Base-by-base conservation (phyloP, 108 stramenopile genomes). In the Pseudonitzschia delicatissima region DNA sequence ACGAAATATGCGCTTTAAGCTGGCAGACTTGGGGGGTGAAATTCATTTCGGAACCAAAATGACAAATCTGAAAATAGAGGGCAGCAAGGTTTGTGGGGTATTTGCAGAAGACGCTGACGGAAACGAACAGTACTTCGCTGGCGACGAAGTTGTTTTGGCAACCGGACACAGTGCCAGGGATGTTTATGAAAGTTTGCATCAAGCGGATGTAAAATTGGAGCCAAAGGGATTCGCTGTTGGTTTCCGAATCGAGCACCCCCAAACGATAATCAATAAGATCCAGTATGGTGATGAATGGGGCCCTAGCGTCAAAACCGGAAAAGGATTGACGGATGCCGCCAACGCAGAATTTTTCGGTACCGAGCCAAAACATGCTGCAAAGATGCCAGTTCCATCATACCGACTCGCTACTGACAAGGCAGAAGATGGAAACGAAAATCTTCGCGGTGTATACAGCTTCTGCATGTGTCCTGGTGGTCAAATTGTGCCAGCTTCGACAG, bases 171-270 rank as follows among this genome's bases (percentile, higher is more conserved):
- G 88, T 49, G 94, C 97, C 5, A 72, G 96, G 26, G 94, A 94
- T 77, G 73, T 96, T 9, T 98, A 96, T 76, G 84, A 93, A 69
- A 66, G 74, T 49, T 79, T 98, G n/a, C 75, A 83, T 45, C 66
- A 67, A 12, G 53, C 67, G 12, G 90, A 86, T 25, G 87, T 96
- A 34, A 25, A 77, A 36, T 62, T 98, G 33, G 88, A 92, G 59
- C 76, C 97, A 20, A 98, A 98, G 68, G 95, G 93, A 42, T 92
- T 98, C 81, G 97, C 97, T 28, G 91, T 90, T 17, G 97, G 97
- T 1, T 97, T 96, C 72, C 84, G 97, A 17, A 78, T 98, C 20
- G 96, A 98, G 63, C 96, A 97, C 81, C 96, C 96, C 1, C 95
- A 98, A 70, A 63, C 55, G 15, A 33, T 90, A 15, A 93, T 98